phyloP scores from a whole-genome alignment of 129 eudicot genomes.

The Flaveria brownii region DNA sequence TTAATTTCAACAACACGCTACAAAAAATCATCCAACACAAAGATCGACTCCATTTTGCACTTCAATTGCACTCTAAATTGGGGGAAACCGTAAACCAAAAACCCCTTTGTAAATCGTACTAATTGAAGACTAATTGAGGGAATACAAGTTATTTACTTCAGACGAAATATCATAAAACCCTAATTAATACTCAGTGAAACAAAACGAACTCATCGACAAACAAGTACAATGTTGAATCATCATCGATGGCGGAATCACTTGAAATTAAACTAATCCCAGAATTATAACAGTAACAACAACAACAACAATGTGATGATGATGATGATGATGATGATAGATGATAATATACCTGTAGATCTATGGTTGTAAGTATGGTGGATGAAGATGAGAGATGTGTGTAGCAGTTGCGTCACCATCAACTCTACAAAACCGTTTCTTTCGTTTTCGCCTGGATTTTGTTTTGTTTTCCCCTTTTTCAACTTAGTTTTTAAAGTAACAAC shows the following conservation, averaged over 20 bases:
- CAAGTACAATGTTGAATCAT: conserved; percentile 30
- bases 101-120: not conserved
- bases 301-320: too few species aligned
- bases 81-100: not conserved
- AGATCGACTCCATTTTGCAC: conserved; percentile 10
- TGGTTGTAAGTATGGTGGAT: conserved; percentile 23
- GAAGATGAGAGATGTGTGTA: conserved; percentile 25
- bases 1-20: not conserved
- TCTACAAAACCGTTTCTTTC: conserved; percentile 47
- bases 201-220: conserved; percentile 9
- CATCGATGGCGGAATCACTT: not conserved
- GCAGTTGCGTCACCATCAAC: conserved; percentile 59
- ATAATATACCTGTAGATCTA: conserved; percentile 41
- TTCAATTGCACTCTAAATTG: conserved; percentile 1
- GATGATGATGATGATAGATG: not conserved
- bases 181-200: conserved; percentile 13
- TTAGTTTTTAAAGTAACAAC: too few species aligned
- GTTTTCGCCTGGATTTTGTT: conserved; percentile 42
- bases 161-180: conserved; percentile 17
- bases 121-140: not conserved
- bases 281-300: too few species aligned
- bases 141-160: not conserved
- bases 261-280: not conserved
- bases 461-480: conserved; percentile 10
- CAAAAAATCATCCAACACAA: not conserved